Conservation (phyloP, 2,329 filamentous ascomycete genomes). For the Fusarium compactum region DNA sequence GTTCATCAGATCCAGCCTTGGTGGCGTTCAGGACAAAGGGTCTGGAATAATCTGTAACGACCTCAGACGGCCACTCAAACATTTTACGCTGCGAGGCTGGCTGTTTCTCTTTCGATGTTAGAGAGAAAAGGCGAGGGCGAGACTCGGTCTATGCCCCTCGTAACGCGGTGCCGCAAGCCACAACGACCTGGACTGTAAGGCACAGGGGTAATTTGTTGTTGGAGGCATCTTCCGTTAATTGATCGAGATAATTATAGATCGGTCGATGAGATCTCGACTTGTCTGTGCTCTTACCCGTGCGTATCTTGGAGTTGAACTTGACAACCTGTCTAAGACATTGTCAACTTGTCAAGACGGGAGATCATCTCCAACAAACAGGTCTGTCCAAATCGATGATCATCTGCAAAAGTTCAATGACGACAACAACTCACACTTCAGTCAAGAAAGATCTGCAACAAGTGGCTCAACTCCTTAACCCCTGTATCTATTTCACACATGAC, state of each 20-base stretch:
- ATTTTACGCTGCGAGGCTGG: background rate
- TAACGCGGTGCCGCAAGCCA: constrained; percentile 7
- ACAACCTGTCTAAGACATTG: constrained; percentile 2
- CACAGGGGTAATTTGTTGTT: background rate
- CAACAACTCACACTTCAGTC: constrained; percentile 16
- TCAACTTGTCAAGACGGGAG: background rate
- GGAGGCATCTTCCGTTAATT: background rate
- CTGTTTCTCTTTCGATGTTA: background rate
- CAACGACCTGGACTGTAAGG: constrained; percentile 1
- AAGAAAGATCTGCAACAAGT: constrained; percentile 13
- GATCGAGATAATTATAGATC: constrained; percentile 1
- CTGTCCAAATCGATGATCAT: background rate
- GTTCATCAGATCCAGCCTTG: background rate
- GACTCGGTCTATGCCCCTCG: background rate
- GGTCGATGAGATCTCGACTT: background rate
- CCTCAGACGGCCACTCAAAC: background rate
- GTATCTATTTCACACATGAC: constrained; percentile 27
- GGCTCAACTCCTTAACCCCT: constrained; percentile 31
- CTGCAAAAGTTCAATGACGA: background rate
- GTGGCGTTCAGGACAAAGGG: constrained; percentile 2
- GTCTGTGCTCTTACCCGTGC: constrained; percentile 4
- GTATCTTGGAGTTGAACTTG: background rate
- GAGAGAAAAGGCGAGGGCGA: background rate
- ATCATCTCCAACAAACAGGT: background rate
- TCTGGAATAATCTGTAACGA: constrained; percentile 9